Percentiles rank a stretch among this genome's conserved stretches.
These are phyloP conservation scores for Aspergillus aculeatinus DNA, from an alignment of 2,329 filamentous ascomycete genomes.

Conservation along the genomic window DNA sequence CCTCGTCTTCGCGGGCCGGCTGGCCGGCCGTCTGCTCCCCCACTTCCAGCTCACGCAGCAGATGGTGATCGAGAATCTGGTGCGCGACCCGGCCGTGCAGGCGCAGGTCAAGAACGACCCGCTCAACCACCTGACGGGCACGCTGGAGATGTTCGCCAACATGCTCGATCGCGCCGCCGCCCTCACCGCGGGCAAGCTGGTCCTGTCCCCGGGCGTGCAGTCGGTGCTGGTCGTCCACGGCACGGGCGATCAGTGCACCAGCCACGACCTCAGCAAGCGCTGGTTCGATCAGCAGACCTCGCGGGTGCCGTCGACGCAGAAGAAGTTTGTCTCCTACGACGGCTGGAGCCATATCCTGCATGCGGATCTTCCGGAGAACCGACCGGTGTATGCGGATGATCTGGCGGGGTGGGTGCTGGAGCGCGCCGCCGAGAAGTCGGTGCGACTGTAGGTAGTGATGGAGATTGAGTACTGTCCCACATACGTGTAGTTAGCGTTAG, in stretches of 20 bases:
- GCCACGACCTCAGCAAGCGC: slow-evolving; percentile 6
- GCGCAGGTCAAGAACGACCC: slow-evolving; percentile 1
- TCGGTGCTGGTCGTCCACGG: slow-evolving; percentile 12
- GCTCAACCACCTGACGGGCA: slow-evolving; percentile 6
- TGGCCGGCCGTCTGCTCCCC: slow-evolving; percentile 3
- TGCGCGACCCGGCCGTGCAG: slow-evolving; percentile 11
- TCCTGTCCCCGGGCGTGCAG: background rate
- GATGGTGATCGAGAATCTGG: slow-evolving; percentile 7
- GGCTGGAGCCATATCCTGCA: slow-evolving; percentile 12
- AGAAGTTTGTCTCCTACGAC: slow-evolving; percentile 6
- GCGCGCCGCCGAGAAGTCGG: background rate
- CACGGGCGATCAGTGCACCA: slow-evolving; percentile 8
- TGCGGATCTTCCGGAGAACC: slow-evolving; percentile 6
- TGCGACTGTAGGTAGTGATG: background rate
- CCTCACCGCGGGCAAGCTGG: background rate
- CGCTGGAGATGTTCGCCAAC: slow-evolving; percentile 8
- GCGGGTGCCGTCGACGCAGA: slow-evolving; percentile 1
- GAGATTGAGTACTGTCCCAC: too few relatives aligned
- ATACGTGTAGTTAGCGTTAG: too few relatives aligned
- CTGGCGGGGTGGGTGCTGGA: background rate
- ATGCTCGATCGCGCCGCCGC: slow-evolving; percentile 7
- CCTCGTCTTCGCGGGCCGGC: slow-evolving; percentile 3
- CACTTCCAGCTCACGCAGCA: slow-evolving; percentile 8
- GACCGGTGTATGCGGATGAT: background rate
- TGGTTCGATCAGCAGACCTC: slow-evolving; percentile 11